A percentile compares a stretch with the other conserved stretches of the same genome.
Evolutionary conservation across 2,329 filamentous ascomycete species (phyloP).

Genomic region (Colletotrichum camelliae): DNA sequence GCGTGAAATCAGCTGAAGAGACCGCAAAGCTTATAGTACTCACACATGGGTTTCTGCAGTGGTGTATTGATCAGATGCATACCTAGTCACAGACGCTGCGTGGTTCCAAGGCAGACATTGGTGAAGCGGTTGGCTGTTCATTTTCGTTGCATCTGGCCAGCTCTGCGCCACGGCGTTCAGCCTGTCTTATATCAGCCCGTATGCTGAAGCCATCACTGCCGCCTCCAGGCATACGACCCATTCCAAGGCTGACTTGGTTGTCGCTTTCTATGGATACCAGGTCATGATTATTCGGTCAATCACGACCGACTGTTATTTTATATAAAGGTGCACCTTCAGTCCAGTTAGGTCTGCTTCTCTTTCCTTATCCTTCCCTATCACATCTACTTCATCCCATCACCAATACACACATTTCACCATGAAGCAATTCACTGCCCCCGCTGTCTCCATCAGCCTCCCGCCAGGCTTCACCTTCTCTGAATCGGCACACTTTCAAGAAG

Average conservation of each 20-base stretch:
- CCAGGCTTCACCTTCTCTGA: not conserved
- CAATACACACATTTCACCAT: not conserved
- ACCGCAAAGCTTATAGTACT: no score
- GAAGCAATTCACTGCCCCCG: not conserved
- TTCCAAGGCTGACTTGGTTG: not conserved
- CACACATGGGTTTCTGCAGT: no score
- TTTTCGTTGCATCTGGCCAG: not conserved
- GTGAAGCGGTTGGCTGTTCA: not conserved
- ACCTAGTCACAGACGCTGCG: no score
- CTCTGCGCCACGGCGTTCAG: not conserved
- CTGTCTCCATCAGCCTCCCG: not conserved
- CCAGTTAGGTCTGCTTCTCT: no score
- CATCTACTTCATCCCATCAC: not conserved
- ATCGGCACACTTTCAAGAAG: not conserved
- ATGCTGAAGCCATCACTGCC: not conserved
- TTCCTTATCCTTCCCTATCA: no score
- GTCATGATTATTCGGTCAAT: no score
- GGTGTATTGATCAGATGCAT: no score
- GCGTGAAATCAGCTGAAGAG: no score
- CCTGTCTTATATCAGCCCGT: not conserved
- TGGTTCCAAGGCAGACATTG: no score
- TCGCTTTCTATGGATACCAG: no score
- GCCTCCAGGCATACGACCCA: not conserved
- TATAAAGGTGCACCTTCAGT: no score
- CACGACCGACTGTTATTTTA: no score